Evolutionary conservation across 148 eudicot species (phyloP).

Genomic region (Vaccinium macrocarpon): DNA sequence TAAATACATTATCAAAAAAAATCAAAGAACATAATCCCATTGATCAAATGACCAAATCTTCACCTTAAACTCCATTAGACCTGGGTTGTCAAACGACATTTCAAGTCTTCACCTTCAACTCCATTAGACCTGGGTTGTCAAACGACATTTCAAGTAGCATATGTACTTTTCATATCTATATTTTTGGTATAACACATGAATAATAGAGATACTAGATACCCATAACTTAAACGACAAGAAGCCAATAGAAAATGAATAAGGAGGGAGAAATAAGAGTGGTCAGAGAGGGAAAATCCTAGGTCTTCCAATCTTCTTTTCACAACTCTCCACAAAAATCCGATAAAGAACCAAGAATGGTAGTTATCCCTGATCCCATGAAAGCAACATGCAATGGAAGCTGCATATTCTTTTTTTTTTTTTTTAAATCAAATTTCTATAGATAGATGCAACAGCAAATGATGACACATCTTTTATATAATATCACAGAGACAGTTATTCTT

Average conservation of each 20-base stretch:
- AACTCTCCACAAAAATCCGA: too few species aligned
- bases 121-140: neutral
- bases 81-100: neutral
- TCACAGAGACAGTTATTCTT: neutral
- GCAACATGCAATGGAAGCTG: slow-evolving; percentile 1
- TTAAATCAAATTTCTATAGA: neutral
- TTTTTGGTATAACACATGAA: neutral
- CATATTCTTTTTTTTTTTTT: neutral
- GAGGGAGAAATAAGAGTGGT: neutral
- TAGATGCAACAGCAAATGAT: neutral
- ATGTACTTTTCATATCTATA: neutral
- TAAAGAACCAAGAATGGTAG: too few species aligned
- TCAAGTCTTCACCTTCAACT: neutral
- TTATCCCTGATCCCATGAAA: neutral
- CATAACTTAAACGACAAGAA: neutral
- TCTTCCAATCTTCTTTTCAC: neutral
- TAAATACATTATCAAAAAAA: neutral
- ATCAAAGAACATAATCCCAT: neutral
- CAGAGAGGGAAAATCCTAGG: neutral
- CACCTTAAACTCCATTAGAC: neutral
- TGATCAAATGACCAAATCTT: neutral
- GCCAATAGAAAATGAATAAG: neutral
- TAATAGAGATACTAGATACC: neutral
- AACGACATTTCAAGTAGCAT: neutral
- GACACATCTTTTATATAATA: neutral